These are phyloP conservation scores for Casaregolazyma lundiana DNA, from an alignment of 1,139 yeast species.

Conservation along the genomic window DNA sequence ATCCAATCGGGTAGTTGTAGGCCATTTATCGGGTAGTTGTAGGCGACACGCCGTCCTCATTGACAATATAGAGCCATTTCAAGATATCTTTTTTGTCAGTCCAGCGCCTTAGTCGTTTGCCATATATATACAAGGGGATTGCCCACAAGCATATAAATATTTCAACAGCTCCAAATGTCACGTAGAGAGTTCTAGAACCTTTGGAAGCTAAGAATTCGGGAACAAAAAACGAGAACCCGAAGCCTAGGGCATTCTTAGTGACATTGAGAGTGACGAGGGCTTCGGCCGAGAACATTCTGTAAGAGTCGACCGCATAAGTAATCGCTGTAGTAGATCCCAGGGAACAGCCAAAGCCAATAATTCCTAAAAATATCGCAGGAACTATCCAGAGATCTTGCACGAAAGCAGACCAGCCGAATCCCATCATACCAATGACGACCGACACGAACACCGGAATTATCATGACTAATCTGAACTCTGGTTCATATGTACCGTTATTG, in stretches of 20 bases:
- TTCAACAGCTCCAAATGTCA: slow-evolving; percentile 53
- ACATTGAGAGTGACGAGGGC: slow-evolving; percentile 54
- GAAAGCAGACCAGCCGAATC: slow-evolving; percentile 57
- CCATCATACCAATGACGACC: slow-evolving; percentile 51
- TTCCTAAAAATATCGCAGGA: slow-evolving; percentile 53
- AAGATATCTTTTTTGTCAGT: slow-evolving; percentile 29
- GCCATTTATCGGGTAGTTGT: too few relatives aligned
- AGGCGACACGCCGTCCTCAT: slow-evolving; percentile 16
- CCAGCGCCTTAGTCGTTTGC: slow-evolving; percentile 50
- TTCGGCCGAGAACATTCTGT: slow-evolving; percentile 56
- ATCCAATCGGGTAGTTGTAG: too few relatives aligned
- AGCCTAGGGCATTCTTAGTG: slow-evolving; percentile 52
- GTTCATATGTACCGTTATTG: slow-evolving; percentile 57
- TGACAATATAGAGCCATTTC: slow-evolving; percentile 23
- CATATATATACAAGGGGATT: slow-evolving; percentile 53
- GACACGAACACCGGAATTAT: slow-evolving; percentile 46
- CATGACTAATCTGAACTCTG: slow-evolving; percentile 57
- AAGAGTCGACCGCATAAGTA: slow-evolving; percentile 56
- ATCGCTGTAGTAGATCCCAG: slow-evolving; percentile 60
- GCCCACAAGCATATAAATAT: slow-evolving; percentile 46
- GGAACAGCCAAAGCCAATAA: slow-evolving; percentile 56
- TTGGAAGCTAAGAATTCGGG: slow-evolving; percentile 40
- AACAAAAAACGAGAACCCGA: slow-evolving; percentile 54
- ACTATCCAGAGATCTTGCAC: slow-evolving; percentile 53
- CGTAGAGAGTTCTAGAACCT: slow-evolving; percentile 48